A percentile compares a stretch with the other conserved stretches of the same genome.
Evolutionary conservation across 2,329 filamentous ascomycete species (phyloP).

Genomic region (Xylariaceae sp.): DNA sequence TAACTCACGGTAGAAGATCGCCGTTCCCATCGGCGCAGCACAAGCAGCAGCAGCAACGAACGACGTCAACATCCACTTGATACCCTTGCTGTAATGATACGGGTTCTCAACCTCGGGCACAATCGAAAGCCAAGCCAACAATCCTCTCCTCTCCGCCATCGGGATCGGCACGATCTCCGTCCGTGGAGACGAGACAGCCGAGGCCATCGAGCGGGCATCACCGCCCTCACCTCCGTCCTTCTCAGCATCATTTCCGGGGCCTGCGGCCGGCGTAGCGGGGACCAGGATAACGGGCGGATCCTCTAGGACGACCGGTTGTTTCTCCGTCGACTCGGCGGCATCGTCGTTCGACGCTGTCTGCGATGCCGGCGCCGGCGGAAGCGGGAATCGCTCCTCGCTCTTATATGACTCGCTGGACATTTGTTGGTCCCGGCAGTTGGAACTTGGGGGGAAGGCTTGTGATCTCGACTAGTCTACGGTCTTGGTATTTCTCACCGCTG

Average conservation of each 20-base stretch:
- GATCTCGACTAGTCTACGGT: background rate
- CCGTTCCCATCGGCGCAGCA: constrained; percentile 75
- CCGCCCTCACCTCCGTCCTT: constrained; percentile 18
- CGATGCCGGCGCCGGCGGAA: background rate
- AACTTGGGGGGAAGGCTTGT: background rate
- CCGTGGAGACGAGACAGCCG: constrained; percentile 17
- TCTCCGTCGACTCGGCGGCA: constrained; percentile 7
- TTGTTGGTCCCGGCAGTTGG: background rate
- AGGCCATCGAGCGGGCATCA: constrained; percentile 5
- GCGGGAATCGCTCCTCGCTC: constrained; percentile 9
- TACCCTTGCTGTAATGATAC: constrained; percentile 63
- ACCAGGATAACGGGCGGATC: constrained; percentile 7
- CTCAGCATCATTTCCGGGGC: constrained; percentile 14
- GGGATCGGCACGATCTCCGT: constrained; percentile 20
- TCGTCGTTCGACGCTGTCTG: constrained; percentile 9
- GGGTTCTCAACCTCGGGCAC: constrained; percentile 76
- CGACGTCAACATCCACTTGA: constrained; percentile 80
- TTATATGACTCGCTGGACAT: constrained; percentile 13
- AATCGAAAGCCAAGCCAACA: constrained; percentile 65
- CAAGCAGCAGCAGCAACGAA: constrained; percentile 72
- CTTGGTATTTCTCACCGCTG: background rate
- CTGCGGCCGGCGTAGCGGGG: constrained; percentile 9
- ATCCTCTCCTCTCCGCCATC: constrained; percentile 52
- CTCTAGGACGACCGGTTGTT: constrained; percentile 10
- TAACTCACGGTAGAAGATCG: constrained; percentile 73